Conservation (phyloP, 345 rosid species). For the Pistacia vera region DNA sequence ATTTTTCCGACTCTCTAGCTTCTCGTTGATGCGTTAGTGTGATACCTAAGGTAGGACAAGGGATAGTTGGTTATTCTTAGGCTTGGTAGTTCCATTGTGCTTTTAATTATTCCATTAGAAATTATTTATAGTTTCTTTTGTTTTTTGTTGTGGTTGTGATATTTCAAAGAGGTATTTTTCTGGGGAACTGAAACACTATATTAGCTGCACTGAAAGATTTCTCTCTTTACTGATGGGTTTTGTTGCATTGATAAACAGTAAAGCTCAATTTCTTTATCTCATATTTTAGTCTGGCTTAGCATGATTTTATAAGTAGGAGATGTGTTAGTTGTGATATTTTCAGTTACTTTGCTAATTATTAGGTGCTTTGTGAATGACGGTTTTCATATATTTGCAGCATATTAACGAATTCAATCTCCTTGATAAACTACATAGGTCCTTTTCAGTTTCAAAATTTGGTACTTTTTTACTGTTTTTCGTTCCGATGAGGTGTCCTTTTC, state of each 20-base stretch:
- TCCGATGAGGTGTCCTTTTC: not conserved
- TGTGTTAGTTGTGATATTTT: not conserved
- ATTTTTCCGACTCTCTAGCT: conserved; percentile 9
- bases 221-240: no score
- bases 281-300: not conserved
- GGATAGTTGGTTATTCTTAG: not conserved
- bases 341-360: not conserved
- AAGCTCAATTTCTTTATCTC: not conserved
- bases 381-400: not conserved
- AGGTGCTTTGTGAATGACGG: conserved; percentile 10
- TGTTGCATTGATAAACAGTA: not conserved
- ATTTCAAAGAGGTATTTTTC: not conserved
- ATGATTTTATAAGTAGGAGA: conserved; percentile 5
- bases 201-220: no score
- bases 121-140: not conserved
- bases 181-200: not conserved
- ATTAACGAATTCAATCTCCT: not conserved
- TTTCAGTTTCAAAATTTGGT: not conserved
- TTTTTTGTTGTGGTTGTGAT: not conserved
- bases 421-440: not conserved
- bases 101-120: not conserved
- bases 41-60: not conserved
- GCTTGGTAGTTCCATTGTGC: not conserved
- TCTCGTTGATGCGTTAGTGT: conserved; percentile 18
- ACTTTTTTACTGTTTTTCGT: no score